Conservation (phyloP, 1,139 yeast genomes). For the Pichia inconspicua region DNA sequence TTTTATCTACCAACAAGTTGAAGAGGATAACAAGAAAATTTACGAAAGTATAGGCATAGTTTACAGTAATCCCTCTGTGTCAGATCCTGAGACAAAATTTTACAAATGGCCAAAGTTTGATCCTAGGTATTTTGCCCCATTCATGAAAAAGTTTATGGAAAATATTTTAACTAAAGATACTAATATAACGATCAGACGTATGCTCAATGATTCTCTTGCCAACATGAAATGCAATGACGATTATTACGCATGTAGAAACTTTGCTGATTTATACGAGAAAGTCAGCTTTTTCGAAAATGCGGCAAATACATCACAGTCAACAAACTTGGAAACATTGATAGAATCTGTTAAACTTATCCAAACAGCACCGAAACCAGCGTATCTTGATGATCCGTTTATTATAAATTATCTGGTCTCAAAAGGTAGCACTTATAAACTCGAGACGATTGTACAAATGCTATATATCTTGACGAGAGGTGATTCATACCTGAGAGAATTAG, state of each 20-base stretch:
- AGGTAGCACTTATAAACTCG: conserved; percentile 3
- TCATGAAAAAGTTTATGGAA: conserved; percentile 6
- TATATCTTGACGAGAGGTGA: conserved; percentile 6
- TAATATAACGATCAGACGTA: neutral
- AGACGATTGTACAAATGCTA: conserved; percentile 4
- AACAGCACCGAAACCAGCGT: neutral
- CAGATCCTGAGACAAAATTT: neutral
- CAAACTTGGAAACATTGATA: neutral
- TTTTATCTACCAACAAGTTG: neutral
- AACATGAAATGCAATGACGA: conserved; percentile 1
- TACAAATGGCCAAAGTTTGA: conserved; percentile 10
- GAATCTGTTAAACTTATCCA: neutral
- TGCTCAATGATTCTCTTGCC: conserved; percentile 7
- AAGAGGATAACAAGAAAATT: neutral
- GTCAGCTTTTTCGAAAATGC: conserved; percentile 1
- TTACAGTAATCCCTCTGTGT: neutral
- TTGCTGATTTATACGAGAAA: conserved; percentile 2
- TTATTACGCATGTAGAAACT: neutral
- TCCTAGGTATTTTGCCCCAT: conserved; percentile 6
- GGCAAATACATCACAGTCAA: neutral
- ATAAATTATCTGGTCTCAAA: conserved; percentile 7
- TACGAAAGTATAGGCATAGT: conserved; percentile 7
- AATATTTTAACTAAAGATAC: conserved; percentile 3
- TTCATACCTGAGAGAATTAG: conserved; percentile 1
- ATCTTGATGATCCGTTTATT: conserved; percentile 4